These are phyloP conservation scores for Trichoderma reesei DNA, from an alignment of 495 filamentous ascomycete species.

Conservation along the genomic window DNA sequence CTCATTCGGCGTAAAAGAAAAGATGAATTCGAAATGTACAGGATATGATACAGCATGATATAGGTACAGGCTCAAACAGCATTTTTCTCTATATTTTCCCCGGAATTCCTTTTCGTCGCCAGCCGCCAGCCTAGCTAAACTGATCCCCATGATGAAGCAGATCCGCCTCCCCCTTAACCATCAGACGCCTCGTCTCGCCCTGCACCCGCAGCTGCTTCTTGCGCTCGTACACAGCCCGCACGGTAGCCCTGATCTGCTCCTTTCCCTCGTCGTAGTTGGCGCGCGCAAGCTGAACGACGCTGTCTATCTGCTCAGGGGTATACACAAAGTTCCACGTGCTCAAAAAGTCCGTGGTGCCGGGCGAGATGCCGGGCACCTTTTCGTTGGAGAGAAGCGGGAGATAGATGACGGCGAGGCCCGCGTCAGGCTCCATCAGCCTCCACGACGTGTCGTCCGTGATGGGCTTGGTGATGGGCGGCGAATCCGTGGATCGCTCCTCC, in stretches of 20 bases:
- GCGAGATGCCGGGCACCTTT: constrained; percentile 67
- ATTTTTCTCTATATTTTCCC: not conserved
- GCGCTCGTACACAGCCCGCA: constrained; percentile 88
- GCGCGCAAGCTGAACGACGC: constrained; percentile 66
- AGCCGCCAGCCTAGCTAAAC: constrained; percentile 23
- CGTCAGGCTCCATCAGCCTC: constrained; percentile 63
- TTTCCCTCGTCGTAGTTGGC: constrained; percentile 79
- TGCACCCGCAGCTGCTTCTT: constrained; percentile 63
- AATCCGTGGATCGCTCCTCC: constrained; percentile 50
- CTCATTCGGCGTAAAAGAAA: not conserved
- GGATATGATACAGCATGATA: not conserved
- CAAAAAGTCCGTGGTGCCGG: constrained; percentile 70
- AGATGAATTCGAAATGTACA: not conserved
- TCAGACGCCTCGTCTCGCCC: constrained; percentile 39
- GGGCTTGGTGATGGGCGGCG: constrained; percentile 52
- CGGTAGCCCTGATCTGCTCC: constrained; percentile 61
- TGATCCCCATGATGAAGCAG: constrained; percentile 39
- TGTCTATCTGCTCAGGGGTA: constrained; percentile 74
- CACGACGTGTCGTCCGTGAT: constrained; percentile 48
- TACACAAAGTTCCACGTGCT: constrained; percentile 98
- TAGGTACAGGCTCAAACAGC: not conserved
- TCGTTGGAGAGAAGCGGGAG: constrained; percentile 81
- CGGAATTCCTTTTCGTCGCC: not conserved
- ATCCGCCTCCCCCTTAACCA: constrained; percentile 32
- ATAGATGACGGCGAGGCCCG: constrained; percentile 84